Evolutionary conservation across 352 stramenopile species (phyloP).

Genomic region (Phytopythium sindhum): DNA sequence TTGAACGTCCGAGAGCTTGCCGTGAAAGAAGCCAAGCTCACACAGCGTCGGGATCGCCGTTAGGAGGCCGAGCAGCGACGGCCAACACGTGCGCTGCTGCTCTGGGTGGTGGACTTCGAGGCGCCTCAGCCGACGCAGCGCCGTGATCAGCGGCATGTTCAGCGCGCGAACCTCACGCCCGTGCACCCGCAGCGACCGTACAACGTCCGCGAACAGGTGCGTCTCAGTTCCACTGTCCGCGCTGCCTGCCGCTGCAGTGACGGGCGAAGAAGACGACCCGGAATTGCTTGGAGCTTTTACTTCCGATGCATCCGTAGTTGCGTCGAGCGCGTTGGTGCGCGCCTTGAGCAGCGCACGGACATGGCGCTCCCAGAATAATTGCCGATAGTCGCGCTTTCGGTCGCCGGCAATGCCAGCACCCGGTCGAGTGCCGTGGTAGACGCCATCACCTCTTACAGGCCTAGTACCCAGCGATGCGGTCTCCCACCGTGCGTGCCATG

Average conservation of each 20-base stretch:
- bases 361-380: constrained; percentile 58
- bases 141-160: constrained; percentile 42
- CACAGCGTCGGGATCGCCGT: constrained; percentile 26
- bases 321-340: constrained; percentile 12
- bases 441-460: neutral
- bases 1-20: constrained; percentile 45
- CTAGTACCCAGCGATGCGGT: constrained; percentile 7
- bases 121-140: constrained; percentile 35
- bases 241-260: neutral
- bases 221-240: neutral
- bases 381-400: constrained; percentile 32
- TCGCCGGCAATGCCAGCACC: constrained; percentile 1
- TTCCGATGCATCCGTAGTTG: neutral
- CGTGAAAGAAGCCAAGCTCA: constrained; percentile 72
- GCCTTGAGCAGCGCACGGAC: constrained; percentile 45
- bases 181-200: constrained; percentile 56
- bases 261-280: neutral
- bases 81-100: constrained; percentile 48
- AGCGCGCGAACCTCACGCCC: constrained; percentile 51
- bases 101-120: constrained; percentile 78
- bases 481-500: constrained; percentile 21
- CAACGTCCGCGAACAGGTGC: constrained; percentile 53
- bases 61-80: constrained; percentile 34
- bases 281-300: constrained; percentile 5
- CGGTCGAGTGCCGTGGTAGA: constrained; percentile 12